Evolutionary conservation across 305 asterid genomes (phyloP).

Genomic region (Solanum hybrid): DNA sequence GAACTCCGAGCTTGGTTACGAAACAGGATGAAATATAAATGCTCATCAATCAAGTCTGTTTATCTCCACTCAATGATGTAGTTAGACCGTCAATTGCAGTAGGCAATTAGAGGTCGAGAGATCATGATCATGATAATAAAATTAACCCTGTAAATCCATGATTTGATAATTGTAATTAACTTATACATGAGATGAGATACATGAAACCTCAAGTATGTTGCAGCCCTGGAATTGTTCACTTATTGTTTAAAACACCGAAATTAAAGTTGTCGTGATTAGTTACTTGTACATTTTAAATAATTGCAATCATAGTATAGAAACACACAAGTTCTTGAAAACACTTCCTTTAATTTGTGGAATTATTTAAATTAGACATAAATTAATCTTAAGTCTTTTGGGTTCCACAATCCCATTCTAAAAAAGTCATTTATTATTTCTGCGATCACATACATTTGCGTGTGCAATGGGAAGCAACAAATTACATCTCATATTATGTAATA

Average conservation of each 20-base stretch:
- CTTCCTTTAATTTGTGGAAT: not conserved
- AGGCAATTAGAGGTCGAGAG: not conserved
- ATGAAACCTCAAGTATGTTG: not conserved
- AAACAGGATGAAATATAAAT: not conserved
- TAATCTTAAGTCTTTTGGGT: not conserved
- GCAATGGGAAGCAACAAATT: not conserved
- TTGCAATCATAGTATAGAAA: not conserved
- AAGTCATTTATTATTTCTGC: not conserved
- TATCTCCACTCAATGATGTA: not conserved
- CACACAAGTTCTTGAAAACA: not conserved
- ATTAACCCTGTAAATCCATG: not conserved
- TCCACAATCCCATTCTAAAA: not conserved
- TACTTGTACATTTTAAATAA: too few relatives aligned
- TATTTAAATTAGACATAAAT: too few relatives aligned
- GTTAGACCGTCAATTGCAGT: not conserved
- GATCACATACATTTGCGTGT: accelerated
- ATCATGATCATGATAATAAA: not conserved
- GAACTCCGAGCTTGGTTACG: not conserved
- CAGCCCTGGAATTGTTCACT: too few relatives aligned
- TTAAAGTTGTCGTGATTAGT: too few relatives aligned
- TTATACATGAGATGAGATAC: not conserved
- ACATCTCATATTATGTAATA: not conserved
- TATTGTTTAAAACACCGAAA: too few relatives aligned
- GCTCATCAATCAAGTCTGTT: not conserved
- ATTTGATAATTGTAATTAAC: not conserved